A percentile compares a stretch with the other conserved stretches of the same genome.
Conservation (phyloP, 768 basidiomycete species). For the Boletus barrowsii region DNA sequence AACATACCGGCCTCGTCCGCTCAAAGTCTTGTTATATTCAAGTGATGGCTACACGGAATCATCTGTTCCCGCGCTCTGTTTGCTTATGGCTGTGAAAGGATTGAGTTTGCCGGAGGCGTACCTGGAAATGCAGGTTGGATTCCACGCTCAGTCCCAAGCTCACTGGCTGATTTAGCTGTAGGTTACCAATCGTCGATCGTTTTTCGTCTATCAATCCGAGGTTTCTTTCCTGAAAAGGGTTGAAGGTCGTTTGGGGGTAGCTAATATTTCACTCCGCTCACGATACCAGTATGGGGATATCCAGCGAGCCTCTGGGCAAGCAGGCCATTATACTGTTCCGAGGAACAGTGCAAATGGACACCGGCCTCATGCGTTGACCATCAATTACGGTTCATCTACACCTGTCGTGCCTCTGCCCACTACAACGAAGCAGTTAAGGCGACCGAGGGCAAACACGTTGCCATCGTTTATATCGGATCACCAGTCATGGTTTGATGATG, state of each 20-base stretch:
- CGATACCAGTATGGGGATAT: slow-evolving; percentile 26
- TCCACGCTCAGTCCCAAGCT: not conserved
- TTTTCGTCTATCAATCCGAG: slow-evolving; percentile 90
- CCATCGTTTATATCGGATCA: slow-evolving; percentile 67
- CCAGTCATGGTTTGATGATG: slow-evolving; percentile 93
- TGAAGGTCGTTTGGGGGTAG: slow-evolving; percentile 48
- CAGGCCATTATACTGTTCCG: slow-evolving; percentile 9
- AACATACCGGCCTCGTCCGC: slow-evolving; percentile 49
- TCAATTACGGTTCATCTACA: slow-evolving; percentile 18
- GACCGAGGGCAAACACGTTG: slow-evolving; percentile 72
- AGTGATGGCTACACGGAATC: slow-evolving; percentile 93
- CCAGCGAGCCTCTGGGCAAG: slow-evolving; percentile 12
- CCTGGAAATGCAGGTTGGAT: slow-evolving; percentile 70
- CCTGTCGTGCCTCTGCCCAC: slow-evolving; percentile 6
- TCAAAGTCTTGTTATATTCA: slow-evolving; percentile 77
- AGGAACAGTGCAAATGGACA: slow-evolving; percentile 12
- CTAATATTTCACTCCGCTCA: slow-evolving; percentile 17
- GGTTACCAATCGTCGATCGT: slow-evolving; percentile 71
- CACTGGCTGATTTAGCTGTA: slow-evolving; percentile 5
- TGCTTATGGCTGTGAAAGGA: slow-evolving; percentile 75
- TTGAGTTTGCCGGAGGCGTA: slow-evolving; percentile 85
- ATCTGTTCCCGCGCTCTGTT: slow-evolving; percentile 78
- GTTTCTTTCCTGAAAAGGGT: slow-evolving; percentile 67
- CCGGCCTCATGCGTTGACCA: slow-evolving; percentile 22
- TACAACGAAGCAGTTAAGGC: slow-evolving; percentile 28